phyloP scores from a whole-genome alignment of 2,329 filamentous ascomycete species.

The Aspergillus brunneoviolaceus region DNA sequence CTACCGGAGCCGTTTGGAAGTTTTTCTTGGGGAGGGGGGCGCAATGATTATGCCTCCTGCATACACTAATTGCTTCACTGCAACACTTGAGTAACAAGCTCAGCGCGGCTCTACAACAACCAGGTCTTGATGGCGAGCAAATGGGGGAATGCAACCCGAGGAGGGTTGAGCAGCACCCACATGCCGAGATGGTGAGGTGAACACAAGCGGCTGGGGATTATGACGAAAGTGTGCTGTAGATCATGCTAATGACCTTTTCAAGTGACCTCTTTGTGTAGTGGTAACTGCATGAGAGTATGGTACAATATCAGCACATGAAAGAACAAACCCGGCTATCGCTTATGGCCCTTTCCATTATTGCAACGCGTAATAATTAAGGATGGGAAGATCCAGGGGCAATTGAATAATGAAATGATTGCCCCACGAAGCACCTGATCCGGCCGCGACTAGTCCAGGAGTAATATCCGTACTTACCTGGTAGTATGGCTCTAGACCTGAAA shows the following conservation, averaged over 20 bases:
- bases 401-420: neutral
- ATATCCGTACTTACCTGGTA: neutral
- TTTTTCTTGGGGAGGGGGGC: neutral
- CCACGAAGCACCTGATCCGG: constrained; percentile 12
- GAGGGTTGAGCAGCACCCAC: neutral
- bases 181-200: neutral
- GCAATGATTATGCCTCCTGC: constrained; percentile 5
- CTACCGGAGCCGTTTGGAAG: neutral
- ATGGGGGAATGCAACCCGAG: constrained; percentile 7
- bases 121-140: neutral
- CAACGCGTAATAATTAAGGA: neutral
- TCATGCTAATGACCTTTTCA: neutral
- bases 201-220: neutral
- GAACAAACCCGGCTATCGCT: neutral
- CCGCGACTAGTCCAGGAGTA: neutral
- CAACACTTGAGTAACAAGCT: neutral
- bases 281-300: neutral
- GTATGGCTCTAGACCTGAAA: constrained; percentile 8
- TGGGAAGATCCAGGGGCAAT: neutral
- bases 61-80: neutral
- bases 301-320: neutral
- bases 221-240: neutral
- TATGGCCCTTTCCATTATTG: too few species aligned
- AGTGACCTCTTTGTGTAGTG: neutral
- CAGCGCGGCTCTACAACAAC: neutral